Conservation (phyloP, 1,284 basidiomycete species). For the Lentinus polychrous region DNA sequence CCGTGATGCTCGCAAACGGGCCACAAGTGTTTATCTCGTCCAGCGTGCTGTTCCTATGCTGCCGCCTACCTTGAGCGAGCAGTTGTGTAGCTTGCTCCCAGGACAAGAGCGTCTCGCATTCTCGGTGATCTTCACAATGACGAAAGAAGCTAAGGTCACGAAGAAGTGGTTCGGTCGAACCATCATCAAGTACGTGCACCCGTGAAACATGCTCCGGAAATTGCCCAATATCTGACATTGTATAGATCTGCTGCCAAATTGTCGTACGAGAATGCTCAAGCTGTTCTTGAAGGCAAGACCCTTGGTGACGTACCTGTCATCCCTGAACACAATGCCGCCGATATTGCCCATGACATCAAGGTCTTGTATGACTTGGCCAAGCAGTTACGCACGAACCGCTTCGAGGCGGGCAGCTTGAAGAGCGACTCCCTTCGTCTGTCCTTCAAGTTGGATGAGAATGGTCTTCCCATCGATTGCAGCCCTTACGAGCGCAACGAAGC, state of each 20-base stretch:
- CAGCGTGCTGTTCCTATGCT: constrained; percentile 97
- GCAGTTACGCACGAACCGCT: constrained; percentile 69
- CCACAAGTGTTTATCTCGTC: constrained; percentile 94
- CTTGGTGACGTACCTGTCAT: constrained; percentile 47
- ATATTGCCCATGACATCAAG: constrained; percentile 75
- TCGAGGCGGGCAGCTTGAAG: constrained; percentile 77
- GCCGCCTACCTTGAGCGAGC: constrained; percentile 84
- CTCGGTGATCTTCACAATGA: constrained; percentile 84
- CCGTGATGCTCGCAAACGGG: constrained; percentile 95
- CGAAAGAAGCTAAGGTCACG: constrained; percentile 73
- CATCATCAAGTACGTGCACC: constrained; percentile 68
- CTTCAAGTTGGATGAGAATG: constrained; percentile 79
- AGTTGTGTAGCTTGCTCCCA: constrained; percentile 88
- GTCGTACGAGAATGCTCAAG: constrained; percentile 77
- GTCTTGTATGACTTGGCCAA: constrained; percentile 63
- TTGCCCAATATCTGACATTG: neutral
- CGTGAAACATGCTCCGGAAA: neutral
- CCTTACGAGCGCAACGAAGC: constrained; percentile 65
- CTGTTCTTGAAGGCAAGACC: constrained; percentile 71
- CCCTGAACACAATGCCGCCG: constrained; percentile 50
- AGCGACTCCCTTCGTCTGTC: constrained; percentile 68
- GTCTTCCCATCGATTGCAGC: constrained; percentile 78
- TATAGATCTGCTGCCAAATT: constrained; percentile 80
- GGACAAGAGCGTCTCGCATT: constrained; percentile 87
- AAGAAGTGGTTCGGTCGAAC: constrained; percentile 93